Percentiles rank a stretch among this genome's conserved stretches.
These are phyloP conservation scores for Lolium perenne DNA, from an alignment of 176 grass and related monocot genomes.

Conservation along the genomic window DNA sequence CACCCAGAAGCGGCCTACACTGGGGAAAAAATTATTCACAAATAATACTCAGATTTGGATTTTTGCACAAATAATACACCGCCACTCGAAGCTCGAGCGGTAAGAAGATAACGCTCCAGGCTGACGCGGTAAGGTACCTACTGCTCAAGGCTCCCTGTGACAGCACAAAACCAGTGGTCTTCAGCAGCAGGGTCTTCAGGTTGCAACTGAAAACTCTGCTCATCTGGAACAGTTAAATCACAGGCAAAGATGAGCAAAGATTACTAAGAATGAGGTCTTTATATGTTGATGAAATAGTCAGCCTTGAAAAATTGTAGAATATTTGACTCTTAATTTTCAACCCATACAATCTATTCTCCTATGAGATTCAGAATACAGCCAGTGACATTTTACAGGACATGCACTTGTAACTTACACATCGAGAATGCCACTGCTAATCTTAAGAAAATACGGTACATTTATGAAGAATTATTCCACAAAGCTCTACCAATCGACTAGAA, in stretches of 20 bases:
- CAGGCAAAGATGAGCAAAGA: neutral
- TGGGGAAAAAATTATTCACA: no score
- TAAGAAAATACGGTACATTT: neutral
- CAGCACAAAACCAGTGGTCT: neutral
- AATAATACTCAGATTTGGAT: no score
- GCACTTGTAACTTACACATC: conserved; percentile 4
- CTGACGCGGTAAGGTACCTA: no score
- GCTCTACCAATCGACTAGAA: neutral
- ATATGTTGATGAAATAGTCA: conserved; percentile 17
- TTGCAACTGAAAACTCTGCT: conserved; percentile 15
- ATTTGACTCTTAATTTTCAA: neutral
- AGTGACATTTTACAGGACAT: neutral
- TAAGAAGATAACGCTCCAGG: no score
- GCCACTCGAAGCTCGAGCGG: no score
- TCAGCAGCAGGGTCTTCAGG: neutral
- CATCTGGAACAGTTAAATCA: neutral
- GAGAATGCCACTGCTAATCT: neutral
- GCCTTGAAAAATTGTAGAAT: neutral
- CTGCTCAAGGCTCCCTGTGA: no score
- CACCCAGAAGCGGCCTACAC: no score
- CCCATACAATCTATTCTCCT: neutral
- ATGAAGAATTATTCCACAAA: conserved; percentile 19
- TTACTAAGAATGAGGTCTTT: neutral
- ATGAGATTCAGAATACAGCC: neutral
- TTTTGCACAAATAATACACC: no score